A percentile compares a stretch with the other conserved stretches of the same genome.
phyloP scores from a whole-genome alignment of 2,329 filamentous ascomycete species.

The Nectriaceae sp. region DNA sequence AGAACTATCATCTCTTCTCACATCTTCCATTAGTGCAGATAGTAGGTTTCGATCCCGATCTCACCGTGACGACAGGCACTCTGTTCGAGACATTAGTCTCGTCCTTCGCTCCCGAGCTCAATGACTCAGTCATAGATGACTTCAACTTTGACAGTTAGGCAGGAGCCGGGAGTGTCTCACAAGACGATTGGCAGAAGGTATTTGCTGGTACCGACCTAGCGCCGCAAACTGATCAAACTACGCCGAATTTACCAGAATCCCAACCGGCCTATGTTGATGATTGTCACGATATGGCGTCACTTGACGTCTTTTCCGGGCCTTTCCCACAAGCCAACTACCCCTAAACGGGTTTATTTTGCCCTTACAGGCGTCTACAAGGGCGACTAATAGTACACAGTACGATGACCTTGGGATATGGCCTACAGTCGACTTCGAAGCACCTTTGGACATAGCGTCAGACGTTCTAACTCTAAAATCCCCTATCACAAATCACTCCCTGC shows the following conservation, averaged over 20 bases:
- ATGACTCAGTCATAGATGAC: background rate
- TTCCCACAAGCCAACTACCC: background rate
- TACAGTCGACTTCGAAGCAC: background rate
- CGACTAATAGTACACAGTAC: background rate
- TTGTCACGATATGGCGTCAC: background rate
- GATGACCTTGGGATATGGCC: background rate
- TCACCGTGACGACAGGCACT: background rate
- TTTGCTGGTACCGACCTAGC: background rate
- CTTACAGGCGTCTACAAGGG: background rate
- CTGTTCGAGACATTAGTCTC: background rate
- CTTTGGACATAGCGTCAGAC: background rate
- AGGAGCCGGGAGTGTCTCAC: background rate
- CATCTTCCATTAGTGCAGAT: background rate
- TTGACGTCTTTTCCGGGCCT: background rate
- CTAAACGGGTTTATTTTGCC: background rate
- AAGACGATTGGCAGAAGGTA: background rate
- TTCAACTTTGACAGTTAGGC: background rate
- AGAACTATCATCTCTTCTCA: background rate
- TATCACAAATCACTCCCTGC: background rate
- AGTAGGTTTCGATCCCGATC: background rate
- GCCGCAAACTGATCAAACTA: background rate
- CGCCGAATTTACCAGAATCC: background rate
- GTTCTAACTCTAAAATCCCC: background rate
- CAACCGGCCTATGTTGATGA: background rate
- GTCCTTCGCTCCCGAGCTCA: background rate